These are phyloP conservation scores for Polyplosphaeria fusca DNA, from an alignment of 495 filamentous ascomycete genomes.

Conservation along the genomic window DNA sequence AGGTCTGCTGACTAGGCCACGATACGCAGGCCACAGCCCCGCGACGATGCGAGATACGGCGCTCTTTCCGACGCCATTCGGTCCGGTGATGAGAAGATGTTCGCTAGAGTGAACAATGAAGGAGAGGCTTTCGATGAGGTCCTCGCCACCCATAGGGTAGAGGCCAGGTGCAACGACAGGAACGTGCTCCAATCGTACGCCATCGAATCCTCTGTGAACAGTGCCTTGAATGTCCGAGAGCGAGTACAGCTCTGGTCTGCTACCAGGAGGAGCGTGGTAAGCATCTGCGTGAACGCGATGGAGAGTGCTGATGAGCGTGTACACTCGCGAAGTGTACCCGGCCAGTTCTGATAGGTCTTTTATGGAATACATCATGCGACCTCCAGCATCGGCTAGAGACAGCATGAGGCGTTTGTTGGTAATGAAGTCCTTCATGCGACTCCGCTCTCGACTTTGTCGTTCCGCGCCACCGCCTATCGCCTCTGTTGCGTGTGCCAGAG, in stretches of 20 bases:
- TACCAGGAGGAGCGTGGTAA: slow-evolving; percentile 67
- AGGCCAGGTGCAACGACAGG: slow-evolving; percentile 85
- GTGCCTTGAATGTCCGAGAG: slow-evolving; percentile 89
- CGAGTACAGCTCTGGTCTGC: slow-evolving; percentile 76
- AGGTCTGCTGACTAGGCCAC: slow-evolving; percentile 82
- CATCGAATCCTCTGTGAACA: slow-evolving; percentile 88
- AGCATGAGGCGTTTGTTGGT: slow-evolving; percentile 99
- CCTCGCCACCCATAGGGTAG: slow-evolving; percentile 81
- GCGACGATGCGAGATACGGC: slow-evolving; percentile 86
- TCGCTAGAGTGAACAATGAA: slow-evolving; percentile 86
- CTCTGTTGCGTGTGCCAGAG: slow-evolving; percentile 69
- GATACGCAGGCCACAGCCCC: slow-evolving; percentile 94
- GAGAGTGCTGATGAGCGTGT: slow-evolving; percentile 88
- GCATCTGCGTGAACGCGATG: slow-evolving; percentile 89
- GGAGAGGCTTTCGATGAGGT: slow-evolving; percentile 82
- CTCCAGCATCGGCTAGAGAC: slow-evolving; percentile 92
- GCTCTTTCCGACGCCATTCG: slow-evolving; percentile 93
- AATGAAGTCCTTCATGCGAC: slow-evolving; percentile 98
- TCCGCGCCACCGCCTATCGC: slow-evolving; percentile 45
- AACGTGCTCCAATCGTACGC: slow-evolving; percentile 88
- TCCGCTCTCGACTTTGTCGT: slow-evolving; percentile 60
- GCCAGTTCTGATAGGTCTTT: slow-evolving; percentile 97
- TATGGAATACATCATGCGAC: slow-evolving; percentile 98
- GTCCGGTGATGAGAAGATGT: slow-evolving; percentile 89
- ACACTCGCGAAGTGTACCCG: slow-evolving; percentile 92